Evolutionary conservation across 225 moss, liverwort and hornwort species (phyloP).

Genomic region (Marchantia polymorpha): DNA sequence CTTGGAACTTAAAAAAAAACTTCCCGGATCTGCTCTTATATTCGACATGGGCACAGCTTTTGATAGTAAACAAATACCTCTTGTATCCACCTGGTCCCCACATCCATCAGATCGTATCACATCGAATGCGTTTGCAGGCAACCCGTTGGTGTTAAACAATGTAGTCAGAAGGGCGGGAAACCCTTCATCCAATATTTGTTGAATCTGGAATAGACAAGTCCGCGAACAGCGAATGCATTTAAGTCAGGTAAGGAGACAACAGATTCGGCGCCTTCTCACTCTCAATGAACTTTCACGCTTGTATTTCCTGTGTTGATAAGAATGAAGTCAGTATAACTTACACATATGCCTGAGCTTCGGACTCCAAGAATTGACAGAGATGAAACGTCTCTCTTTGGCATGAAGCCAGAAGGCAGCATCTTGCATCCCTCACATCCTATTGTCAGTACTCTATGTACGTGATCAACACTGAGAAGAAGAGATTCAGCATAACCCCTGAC

Average conservation of each 20-base stretch:
- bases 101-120: conserved; percentile 12
- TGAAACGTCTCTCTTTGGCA: neutral
- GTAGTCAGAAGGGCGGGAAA: conserved; percentile 13
- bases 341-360: neutral
- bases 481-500: neutral
- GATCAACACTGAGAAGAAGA: neutral
- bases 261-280: neutral
- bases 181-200: neutral
- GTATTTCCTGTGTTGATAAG: no score
- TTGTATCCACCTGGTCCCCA: neutral
- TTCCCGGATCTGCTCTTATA: neutral
- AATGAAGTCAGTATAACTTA: conserved; percentile 5
- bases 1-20: neutral
- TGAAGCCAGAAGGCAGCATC: neutral
- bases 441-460: neutral
- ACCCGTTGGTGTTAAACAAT: neutral
- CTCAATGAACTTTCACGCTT: no score
- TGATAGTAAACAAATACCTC: neutral
- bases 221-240: neutral
- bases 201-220: conserved; percentile 6
- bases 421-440: conserved; percentile 7
- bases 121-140: conserved; percentile 18
- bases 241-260: neutral
- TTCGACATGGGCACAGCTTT: neutral
- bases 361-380: conserved; percentile 13